A percentile compares a stretch with the other conserved stretches of the same genome.
These are phyloP conservation scores for Flaveria floridana DNA, from an alignment of 140 eudicot genomes.

Conservation along the genomic window DNA sequence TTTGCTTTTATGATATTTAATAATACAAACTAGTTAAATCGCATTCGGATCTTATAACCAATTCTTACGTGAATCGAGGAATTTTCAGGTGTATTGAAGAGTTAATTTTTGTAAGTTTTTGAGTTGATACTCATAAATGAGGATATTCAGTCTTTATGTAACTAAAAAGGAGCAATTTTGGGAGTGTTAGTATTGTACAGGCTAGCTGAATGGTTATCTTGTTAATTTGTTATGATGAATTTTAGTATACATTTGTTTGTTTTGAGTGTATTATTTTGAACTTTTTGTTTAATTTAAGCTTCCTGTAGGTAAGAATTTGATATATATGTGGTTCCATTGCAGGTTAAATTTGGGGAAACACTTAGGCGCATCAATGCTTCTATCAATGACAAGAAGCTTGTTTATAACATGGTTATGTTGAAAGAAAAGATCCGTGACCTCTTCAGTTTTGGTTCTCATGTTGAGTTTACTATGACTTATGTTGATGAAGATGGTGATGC, in stretches of 20 bases:
- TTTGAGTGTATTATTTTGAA: background rate
- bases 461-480: slow-evolving; percentile 54
- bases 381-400: slow-evolving; percentile 43
- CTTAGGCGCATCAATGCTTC: slow-evolving; percentile 73
- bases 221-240: background rate
- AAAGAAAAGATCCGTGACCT: slow-evolving; percentile 51
- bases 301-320: background rate
- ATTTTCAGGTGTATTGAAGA: background rate
- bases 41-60: background rate
- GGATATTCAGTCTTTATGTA: background rate
- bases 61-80: background rate
- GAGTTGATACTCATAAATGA: background rate
- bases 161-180: background rate
- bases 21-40: background rate
- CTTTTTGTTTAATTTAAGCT: slow-evolving; percentile 2
- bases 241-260: background rate
- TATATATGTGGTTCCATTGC: background rate
- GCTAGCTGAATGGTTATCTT: background rate
- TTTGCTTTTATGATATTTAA: background rate
- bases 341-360: slow-evolving; percentile 77
- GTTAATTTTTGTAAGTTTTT: background rate
- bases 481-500: slow-evolving; percentile 80
- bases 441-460: slow-evolving; percentile 52
- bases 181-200: background rate
- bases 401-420: slow-evolving; percentile 45